Conservation (phyloP, 495 filamentous ascomycete genomes). For the Annulohypoxylon nitens region DNA sequence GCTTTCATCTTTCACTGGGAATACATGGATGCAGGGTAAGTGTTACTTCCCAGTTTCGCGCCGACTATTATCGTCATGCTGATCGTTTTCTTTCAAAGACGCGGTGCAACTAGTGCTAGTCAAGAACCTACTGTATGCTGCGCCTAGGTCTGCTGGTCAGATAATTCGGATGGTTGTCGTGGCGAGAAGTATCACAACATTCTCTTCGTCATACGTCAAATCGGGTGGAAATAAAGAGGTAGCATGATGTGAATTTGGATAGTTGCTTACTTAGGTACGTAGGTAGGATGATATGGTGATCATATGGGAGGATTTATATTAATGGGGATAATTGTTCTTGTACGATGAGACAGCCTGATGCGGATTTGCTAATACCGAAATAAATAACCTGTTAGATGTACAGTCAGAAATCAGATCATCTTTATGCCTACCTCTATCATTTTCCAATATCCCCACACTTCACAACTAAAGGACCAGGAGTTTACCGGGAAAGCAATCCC, state of each 20-base stretch:
- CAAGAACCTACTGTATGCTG: conserved; percentile 38
- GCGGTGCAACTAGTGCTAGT: conserved; percentile 28
- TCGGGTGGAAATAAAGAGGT: neutral
- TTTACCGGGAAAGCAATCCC: too few relatives aligned
- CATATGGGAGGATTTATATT: neutral
- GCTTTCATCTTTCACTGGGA: conserved; percentile 74
- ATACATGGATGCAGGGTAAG: conserved; percentile 29
- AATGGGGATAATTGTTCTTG: neutral
- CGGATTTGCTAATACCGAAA: too few relatives aligned
- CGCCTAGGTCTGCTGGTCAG: conserved; percentile 1
- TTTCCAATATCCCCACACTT: too few relatives aligned
- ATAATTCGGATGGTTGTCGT: neutral
- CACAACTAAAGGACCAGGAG: too few relatives aligned
- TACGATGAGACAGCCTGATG: neutral
- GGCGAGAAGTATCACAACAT: conserved; percentile 11
- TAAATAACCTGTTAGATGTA: too few relatives aligned
- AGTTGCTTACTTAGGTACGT: too few relatives aligned
- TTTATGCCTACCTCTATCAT: too few relatives aligned
- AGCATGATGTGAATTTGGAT: neutral
- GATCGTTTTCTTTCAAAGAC: conserved; percentile 23
- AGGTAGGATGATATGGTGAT: neutral
- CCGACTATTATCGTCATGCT: conserved; percentile 1
- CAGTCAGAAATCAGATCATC: too few relatives aligned
- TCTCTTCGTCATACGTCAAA: neutral
- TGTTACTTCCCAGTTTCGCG: neutral